Evolutionary conservation across 352 stramenopile species (phyloP), one percentile per base, ranked within the genome.

Genomic region (Phytopythium montanum): DNA sequence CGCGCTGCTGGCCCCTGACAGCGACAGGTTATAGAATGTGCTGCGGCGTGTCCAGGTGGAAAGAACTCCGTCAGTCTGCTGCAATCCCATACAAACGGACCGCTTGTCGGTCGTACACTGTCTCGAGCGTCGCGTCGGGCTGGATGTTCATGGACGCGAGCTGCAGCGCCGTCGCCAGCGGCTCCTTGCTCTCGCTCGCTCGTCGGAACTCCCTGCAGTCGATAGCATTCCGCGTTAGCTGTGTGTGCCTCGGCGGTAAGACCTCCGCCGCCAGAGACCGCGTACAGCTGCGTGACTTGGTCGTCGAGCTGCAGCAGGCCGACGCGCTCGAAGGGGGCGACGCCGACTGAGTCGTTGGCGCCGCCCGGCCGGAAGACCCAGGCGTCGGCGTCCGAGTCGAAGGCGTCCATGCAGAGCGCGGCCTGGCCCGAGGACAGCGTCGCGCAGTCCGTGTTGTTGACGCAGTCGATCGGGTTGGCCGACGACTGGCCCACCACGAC

Each of bases 61-160:
- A 18, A 10, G 39, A n/a, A n/a, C 6, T 12, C 39, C 18, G 14
- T 19, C n/a, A 33, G 12, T n/a, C 19, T 23, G 21, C 5, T 6
- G n/a, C n/a, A 7, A 28, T 29, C 34, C 9, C 21, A 58, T n/a
- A n/a, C n/a, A n/a, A n/a, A n/a, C n/a, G n/a, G n/a, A n/a, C n/a
- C n/a, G n/a, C n/a, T n/a, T n/a, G 16, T 16, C 18, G 5, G 16
- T 51, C 65, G 23, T 57, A 77, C 52, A 89, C 62, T 62, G 69
- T 78, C 23, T 78, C 60, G 45, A 90, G 66, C 42, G 66, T 79
- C 14, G 49, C 29, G 18, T 67, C 50, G 10, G 79, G 67, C 60
- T 88, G 73, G 25, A 90, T 65, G 56, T 89, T 92, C 67, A 92
- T 70, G 31, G 82, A 90, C 29, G 82, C 75, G 8, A 92, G 61